Conservation (phyloP, 129 eudicot species). For the Erigeron canadensis region DNA sequence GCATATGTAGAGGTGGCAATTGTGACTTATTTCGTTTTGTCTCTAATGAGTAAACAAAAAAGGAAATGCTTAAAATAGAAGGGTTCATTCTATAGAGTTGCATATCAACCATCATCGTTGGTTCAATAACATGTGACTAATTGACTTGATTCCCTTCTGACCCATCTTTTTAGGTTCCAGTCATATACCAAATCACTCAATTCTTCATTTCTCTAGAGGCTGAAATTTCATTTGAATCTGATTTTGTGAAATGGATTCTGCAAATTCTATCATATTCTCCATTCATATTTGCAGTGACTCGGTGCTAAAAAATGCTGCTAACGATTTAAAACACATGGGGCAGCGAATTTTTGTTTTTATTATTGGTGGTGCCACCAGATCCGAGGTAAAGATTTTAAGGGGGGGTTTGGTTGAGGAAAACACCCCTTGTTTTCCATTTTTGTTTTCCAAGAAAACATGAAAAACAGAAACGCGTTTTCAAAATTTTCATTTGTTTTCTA, state of each 20-base stretch:
- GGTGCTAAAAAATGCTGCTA: conserved; percentile 38
- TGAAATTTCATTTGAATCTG: neutral
- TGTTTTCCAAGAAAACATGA: too few relatives aligned
- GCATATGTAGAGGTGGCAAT: neutral
- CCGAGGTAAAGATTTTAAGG: conserved; percentile 64
- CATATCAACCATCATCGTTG: neutral
- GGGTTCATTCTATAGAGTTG: neutral
- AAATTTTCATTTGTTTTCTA: too few relatives aligned
- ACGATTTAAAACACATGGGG: conserved; percentile 90
- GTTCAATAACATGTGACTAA: neutral
- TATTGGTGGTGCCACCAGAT: conserved; percentile 94
- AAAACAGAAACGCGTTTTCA: too few relatives aligned
- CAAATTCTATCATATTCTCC: conserved; percentile 2
- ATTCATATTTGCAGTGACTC: conserved; percentile 63
- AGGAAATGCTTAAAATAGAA: too few relatives aligned
- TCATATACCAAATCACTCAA: neutral
- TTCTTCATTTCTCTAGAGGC: neutral
- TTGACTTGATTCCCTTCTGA: neutral
- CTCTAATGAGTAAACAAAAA: neutral
- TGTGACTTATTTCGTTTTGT: neutral
- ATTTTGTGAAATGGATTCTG: neutral
- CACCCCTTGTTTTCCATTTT: too few relatives aligned
- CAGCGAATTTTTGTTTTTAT: conserved; percentile 83
- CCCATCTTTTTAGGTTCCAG: neutral
- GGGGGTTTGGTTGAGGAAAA: too few relatives aligned